Conservation (phyloP, 495 filamentous ascomycete species). For the Aspergillus sclerotioniger region DNA sequence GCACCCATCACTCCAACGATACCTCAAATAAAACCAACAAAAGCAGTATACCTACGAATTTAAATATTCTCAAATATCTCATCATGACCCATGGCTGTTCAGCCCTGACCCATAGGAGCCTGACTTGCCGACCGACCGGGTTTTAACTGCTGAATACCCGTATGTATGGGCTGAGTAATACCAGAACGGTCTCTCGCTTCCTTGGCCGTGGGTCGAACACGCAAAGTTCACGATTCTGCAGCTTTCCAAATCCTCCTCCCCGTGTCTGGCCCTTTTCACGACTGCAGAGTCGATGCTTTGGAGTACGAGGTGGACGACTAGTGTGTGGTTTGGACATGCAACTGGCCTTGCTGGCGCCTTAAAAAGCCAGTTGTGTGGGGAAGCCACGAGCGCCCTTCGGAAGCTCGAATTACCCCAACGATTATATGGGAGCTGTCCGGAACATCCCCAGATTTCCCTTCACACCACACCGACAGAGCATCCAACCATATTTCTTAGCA, state of each 20-base stretch:
- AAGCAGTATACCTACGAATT: no score
- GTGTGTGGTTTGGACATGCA: not conserved
- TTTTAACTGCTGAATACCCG: not conserved
- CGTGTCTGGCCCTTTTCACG: not conserved
- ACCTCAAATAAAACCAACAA: no score
- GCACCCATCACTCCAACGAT: no score
- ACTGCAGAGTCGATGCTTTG: not conserved
- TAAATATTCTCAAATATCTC: no score
- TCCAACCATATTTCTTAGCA: no score
- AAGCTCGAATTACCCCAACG: not conserved
- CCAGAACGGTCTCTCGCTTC: not conserved
- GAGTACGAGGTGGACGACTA: conserved; percentile 6
- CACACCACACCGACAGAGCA: no score
- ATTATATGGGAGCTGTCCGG: not conserved
- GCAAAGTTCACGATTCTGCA: no score
- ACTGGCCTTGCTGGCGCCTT: not conserved
- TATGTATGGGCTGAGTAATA: conserved; percentile 14
- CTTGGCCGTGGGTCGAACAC: no score
- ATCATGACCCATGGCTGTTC: no score
- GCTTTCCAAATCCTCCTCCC: not conserved
- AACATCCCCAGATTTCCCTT: not conserved
- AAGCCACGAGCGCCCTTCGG: conserved; percentile 3
- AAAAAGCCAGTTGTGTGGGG: conserved; percentile 5
- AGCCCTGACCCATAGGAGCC: no score
- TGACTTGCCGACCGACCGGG: not conserved